Conservation (phyloP, 2,329 filamentous ascomycete species). For the Cercospora canescens region DNA sequence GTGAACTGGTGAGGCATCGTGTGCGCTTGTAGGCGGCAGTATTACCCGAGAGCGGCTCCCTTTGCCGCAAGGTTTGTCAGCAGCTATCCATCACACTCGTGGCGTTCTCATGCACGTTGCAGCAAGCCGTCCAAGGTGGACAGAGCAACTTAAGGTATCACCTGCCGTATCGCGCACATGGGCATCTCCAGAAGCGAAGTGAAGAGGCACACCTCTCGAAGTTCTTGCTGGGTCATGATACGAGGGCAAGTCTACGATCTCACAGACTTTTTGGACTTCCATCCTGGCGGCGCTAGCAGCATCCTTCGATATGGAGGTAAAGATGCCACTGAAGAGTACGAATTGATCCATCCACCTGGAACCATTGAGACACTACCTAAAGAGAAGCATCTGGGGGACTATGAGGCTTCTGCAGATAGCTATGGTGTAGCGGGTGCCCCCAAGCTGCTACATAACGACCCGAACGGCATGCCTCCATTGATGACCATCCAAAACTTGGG, state of each 20-base stretch:
- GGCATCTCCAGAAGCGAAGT: neutral
- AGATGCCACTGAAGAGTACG: conserved; percentile 85
- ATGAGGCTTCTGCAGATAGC: conserved; percentile 3
- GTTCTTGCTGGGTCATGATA: conserved; percentile 85
- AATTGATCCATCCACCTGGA: conserved; percentile 82
- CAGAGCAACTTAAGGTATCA: neutral
- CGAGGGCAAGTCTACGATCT: conserved; percentile 81
- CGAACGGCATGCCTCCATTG: neutral
- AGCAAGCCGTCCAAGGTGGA: neutral
- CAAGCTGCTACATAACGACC: neutral
- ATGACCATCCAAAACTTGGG: neutral
- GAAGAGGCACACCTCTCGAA: conserved; percentile 66
- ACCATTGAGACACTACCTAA: conserved; percentile 59
- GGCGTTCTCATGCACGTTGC: neutral
- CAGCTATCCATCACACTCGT: neutral
- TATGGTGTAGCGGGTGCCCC: neutral
- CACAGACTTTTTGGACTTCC: conserved; percentile 80
- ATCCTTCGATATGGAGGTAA: conserved; percentile 92
- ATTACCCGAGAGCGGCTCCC: neutral
- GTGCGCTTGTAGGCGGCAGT: neutral
- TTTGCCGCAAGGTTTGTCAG: neutral
- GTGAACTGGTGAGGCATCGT: neutral
- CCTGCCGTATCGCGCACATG: neutral
- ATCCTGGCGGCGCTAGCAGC: conserved; percentile 81
- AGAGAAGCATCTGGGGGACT: neutral